These are phyloP conservation scores for Crithidia acanthocephali DNA, from an alignment of 208 protist species.

Conservation along the genomic window DNA sequence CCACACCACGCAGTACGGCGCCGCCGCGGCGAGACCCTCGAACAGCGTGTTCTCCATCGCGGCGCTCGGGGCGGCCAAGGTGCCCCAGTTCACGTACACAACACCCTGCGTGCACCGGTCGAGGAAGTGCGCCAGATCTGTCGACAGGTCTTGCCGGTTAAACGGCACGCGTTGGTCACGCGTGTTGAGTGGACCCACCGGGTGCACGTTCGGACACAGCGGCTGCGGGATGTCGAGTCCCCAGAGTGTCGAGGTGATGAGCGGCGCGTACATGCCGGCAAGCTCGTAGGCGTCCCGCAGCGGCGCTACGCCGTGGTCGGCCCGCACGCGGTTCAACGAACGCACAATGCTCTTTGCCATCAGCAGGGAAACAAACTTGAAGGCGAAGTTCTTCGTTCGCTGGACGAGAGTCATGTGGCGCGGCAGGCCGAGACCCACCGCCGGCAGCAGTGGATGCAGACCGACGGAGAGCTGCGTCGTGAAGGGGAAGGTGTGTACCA, in stretches of 20 bases:
- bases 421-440: constrained; percentile 42
- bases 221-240: constrained; percentile 56
- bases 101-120: constrained; percentile 40
- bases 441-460: constrained; percentile 39
- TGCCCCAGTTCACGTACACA: constrained; percentile 65
- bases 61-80: constrained; percentile 27
- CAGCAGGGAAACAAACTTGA: constrained; percentile 28
- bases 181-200: constrained; percentile 49
- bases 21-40: constrained; percentile 25
- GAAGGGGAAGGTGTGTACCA: constrained; percentile 48
- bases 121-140: constrained; percentile 38
- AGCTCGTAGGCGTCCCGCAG: constrained; percentile 39
- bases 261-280: constrained; percentile 46
- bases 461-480: constrained; percentile 45
- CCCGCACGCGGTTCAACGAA: constrained; percentile 33
- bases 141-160: constrained; percentile 18
- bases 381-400: constrained; percentile 30
- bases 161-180: constrained; percentile 28
- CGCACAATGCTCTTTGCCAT: constrained; percentile 14
- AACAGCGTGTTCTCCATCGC: constrained; percentile 26
- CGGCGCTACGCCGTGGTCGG: constrained; percentile 25
- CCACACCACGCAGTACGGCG: constrained; percentile 63
- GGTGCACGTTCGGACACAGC: constrained; percentile 58
- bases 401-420: constrained; percentile 36
- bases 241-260: constrained; percentile 49